These are phyloP conservation scores for Sorghum bicolor DNA, from an alignment of 176 grass and related monocot species.

Conservation along the genomic window Sorghum_bicolor_NCBIv3 NC_012870.2:18660001-18660500, in stretches of 20 bases:
- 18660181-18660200: neutral
- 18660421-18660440: conserved; percentile 71
- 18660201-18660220: neutral
- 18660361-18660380: conserved; percentile 47
- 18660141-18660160: neutral
- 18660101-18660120: neutral
- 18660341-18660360: conserved; percentile 1
- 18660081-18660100: neutral
- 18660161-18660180: neutral
- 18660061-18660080: neutral
- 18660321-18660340: neutral
- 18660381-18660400: conserved; percentile 44
- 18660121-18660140: neutral
- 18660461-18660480: conserved; percentile 74
- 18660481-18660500: conserved; percentile 42
- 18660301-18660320: conserved; percentile 9
- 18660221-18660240: neutral
- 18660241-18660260: neutral
- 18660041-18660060: neutral
- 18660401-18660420: conserved; percentile 49
- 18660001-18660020: neutral
- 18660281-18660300: conserved; percentile 9
- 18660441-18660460: conserved; percentile 85
- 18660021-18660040: neutral
- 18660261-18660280: conserved; percentile 12